Conservation (phyloP, 2,329 filamentous ascomycete species). For the Didymella pomorum region DNA sequence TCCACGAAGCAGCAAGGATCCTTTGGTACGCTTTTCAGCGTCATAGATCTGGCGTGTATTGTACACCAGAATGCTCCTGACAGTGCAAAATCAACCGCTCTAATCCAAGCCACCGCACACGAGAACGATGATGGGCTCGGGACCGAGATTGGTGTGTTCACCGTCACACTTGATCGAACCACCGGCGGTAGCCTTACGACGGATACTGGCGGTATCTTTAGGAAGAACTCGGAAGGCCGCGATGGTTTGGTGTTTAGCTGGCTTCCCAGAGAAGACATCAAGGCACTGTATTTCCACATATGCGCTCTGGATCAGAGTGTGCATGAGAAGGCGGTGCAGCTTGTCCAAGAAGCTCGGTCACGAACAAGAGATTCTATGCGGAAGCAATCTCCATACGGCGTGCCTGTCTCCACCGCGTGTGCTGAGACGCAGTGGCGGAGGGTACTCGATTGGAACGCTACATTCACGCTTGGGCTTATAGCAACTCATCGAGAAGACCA, state of each 20-base stretch:
- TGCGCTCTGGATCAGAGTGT: slow-evolving; percentile 64
- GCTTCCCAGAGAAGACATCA: slow-evolving; percentile 67
- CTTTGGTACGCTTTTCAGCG: slow-evolving; percentile 69
- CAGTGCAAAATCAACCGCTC: slow-evolving; percentile 65
- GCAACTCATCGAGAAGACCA: slow-evolving; percentile 76
- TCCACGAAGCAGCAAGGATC: slow-evolving; percentile 69
- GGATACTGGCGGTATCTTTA: slow-evolving; percentile 57
- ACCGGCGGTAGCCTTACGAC: slow-evolving; percentile 47
- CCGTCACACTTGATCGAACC: slow-evolving; percentile 52
- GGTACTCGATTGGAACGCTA: slow-evolving; percentile 72
- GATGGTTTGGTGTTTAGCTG: slow-evolving; percentile 64
- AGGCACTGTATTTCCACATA: slow-evolving; percentile 66
- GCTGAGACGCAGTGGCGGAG: slow-evolving; percentile 68
- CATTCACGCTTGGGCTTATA: slow-evolving; percentile 74
- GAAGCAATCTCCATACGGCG: slow-evolving; percentile 25
- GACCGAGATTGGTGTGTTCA: slow-evolving; percentile 50
- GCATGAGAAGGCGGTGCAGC: slow-evolving; percentile 64
- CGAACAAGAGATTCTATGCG: slow-evolving; percentile 52
- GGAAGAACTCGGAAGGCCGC: slow-evolving; percentile 47
- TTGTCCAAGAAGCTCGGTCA: slow-evolving; percentile 65
- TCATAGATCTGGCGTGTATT: slow-evolving; percentile 75
- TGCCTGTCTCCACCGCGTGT: slow-evolving; percentile 36
- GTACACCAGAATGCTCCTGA: slow-evolving; percentile 69
- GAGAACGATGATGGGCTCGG: slow-evolving; percentile 53
- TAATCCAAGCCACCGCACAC: slow-evolving; percentile 60